Evolutionary conservation across 768 basidiomycete genomes (phyloP), one percentile per base, ranked within the genome.

Genomic region (Suillus bovinus): DNA sequence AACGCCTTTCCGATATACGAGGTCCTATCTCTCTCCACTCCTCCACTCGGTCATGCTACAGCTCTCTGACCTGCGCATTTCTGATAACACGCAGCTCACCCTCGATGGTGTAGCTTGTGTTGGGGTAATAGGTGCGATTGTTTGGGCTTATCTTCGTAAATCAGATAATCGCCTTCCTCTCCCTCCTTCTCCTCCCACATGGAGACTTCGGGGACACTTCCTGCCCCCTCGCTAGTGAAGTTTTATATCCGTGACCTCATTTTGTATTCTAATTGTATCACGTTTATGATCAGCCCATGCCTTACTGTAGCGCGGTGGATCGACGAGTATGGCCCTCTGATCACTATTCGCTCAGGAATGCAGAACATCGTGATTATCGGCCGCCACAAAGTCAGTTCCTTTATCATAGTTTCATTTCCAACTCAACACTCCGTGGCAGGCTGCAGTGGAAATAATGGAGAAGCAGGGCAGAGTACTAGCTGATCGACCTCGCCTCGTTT

Each of bases 391-490:
- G n/a, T n/a, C n/a, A 47, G 46, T 47, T 6, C 22, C 46, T 24
- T 24, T 14, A 24, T 14, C 14, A 24, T 24, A 24, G 16, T 6
- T 24, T 7, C 24, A 47, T 16, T 1, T 46, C 3, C 46, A 14
- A 16, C 13, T 47, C 11, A 47, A 24, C 14, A 56, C 14, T 6
- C 20, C 2, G 20, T 39, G 13, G 14, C 29, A 61, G 60, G 50
- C 17, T 9, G 60, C 33, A 6, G 75, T 83, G 1, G 82, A 84
- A 7, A 80, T 86, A 59, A 81, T 86, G 82, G 84, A 86, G 68
- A 81, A 81, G 61, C 81, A 84, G 65, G 83, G 84, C 0, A 81
- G 80, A 1, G 64, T 73, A 0, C 71, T 66, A 7, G 46, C 46
- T 47, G 46, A 24, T 47, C 46, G 46, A 47, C 46, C 46, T n/a